phyloP scores from a whole-genome alignment of 1,284 basidiomycete species.

The Neonothopanus nambi region DNA sequence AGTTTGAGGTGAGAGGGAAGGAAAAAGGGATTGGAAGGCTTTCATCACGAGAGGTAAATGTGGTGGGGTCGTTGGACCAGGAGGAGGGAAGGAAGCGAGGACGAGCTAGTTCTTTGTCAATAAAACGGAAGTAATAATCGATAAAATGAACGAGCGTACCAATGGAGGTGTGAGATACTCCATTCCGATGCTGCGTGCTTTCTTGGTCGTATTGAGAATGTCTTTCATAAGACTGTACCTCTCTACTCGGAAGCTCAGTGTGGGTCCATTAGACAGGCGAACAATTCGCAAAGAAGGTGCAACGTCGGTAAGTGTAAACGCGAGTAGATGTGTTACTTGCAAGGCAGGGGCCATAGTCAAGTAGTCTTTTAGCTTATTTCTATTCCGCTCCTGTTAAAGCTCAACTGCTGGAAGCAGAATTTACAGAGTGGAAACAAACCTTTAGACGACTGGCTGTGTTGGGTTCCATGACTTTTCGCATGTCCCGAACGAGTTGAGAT shows the following conservation, averaged over 20 bases:
- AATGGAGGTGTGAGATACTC: slow-evolving; percentile 88
- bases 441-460: slow-evolving; percentile 91
- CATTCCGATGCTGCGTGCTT: slow-evolving; percentile 75
- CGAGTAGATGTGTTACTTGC: slow-evolving; percentile 91
- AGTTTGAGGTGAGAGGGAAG: slow-evolving; percentile 78
- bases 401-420: slow-evolving; percentile 6
- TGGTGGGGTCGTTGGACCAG: slow-evolving; percentile 67
- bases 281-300: slow-evolving; percentile 88
- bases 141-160: slow-evolving; percentile 46
- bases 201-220: slow-evolving; percentile 65
- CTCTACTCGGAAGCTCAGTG: slow-evolving; percentile 91
- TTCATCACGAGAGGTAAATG: slow-evolving; percentile 79
- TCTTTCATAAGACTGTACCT: slow-evolving; percentile 91
- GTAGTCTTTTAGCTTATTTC: slow-evolving; percentile 95
- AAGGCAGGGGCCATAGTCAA: slow-evolving; percentile 90
- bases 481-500: slow-evolving; percentile 86
- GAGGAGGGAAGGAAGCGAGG: slow-evolving; percentile 73
- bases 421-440: slow-evolving; percentile 46
- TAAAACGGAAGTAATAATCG: not conserved
- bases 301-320: slow-evolving; percentile 85
- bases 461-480: slow-evolving; percentile 96
- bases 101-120: slow-evolving; percentile 52
- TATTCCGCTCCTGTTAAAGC: slow-evolving; percentile 76
- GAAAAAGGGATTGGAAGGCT: slow-evolving; percentile 88
- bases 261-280: slow-evolving; percentile 90